Evolutionary conservation across 163 green algal species (phyloP).

Genomic region (Coccomyxa subellipsoidea): DNA sequence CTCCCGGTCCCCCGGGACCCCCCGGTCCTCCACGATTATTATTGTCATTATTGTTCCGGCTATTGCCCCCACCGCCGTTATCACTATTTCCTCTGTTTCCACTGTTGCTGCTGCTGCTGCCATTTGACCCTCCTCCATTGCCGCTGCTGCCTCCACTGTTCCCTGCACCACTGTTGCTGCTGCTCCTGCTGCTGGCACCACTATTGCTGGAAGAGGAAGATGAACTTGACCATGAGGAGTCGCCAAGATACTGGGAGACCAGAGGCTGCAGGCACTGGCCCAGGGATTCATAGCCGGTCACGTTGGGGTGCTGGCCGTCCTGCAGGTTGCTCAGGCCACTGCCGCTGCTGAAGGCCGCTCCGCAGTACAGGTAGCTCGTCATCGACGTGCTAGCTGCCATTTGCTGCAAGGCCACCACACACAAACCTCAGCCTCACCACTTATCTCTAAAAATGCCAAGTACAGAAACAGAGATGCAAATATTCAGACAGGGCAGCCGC

Average conservation of each 20-base stretch:
- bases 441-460: neutral
- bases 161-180: neutral
- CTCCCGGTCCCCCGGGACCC: neutral
- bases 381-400: neutral
- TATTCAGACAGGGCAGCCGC: too few species aligned
- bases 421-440: neutral
- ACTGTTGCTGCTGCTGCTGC: neutral
- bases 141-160: neutral
- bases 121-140: neutral
- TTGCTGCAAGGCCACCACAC: neutral
- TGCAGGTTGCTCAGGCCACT: neutral
- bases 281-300: neutral
- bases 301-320: neutral
- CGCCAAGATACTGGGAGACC: neutral
- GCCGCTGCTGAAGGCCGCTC: neutral
- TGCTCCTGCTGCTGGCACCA: neutral
- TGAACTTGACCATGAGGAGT: neutral
- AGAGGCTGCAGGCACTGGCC: neutral
- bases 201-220: neutral
- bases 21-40: neutral
- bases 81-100: neutral
- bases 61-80: neutral
- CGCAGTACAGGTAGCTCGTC: slow-evolving; percentile 4
- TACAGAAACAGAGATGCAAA: too few species aligned
- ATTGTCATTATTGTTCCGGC: neutral